Evolutionary conservation across 1,284 basidiomycete species (phyloP), one percentile per base, ranked within the genome.

Genomic region (Ustilago bromivora): DNA sequence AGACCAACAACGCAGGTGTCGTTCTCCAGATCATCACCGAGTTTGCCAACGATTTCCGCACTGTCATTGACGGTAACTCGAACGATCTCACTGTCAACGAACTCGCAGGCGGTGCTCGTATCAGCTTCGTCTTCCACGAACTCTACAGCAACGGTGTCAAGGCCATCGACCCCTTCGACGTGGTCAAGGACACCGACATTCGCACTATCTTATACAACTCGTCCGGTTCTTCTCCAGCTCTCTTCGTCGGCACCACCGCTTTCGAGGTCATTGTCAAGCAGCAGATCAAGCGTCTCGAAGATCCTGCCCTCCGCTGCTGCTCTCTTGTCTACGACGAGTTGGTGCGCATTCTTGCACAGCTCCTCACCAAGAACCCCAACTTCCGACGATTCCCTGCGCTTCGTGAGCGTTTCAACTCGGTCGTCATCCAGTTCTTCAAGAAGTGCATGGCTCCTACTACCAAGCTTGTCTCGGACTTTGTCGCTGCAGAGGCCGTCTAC

Each of bases 71-170:
- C 82, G 97, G 97, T 61, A 98, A 95, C 19, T 94, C 94, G 69
- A 90, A 96, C 57, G 94, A 98, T 79, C 93, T 98, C 78, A 97
- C 95, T 3, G 98, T 97, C 6, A 99, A 99, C 87, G 97, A 99
- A 86, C 91, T 99, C 11, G 98, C 94, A 31, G 97, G 97, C 53
- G 97, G 97, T 64, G 97, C 97, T 13, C 91, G 97, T 61, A 95
- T 99, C 87, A 99, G 98, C 88, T 98, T 98, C 88, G 98, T 99
- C 87, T 99, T 99, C 90, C 95, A 98, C 86, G 97, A 99, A 82
- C 92, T 99, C 57, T 99, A 99, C 84, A 96, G 96, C 13, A 90
- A 93, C 61, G 96, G 96, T 1, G 90, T 99, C 12, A 90, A 91
- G 72, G 93, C 91, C 11, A 94, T 99, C 84, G 94, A 98, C 82